Percentiles rank a stretch among this genome's conserved stretches.
Conservation (phyloP, 495 filamentous ascomycete species). For the Neurospora pannonica region DNA sequence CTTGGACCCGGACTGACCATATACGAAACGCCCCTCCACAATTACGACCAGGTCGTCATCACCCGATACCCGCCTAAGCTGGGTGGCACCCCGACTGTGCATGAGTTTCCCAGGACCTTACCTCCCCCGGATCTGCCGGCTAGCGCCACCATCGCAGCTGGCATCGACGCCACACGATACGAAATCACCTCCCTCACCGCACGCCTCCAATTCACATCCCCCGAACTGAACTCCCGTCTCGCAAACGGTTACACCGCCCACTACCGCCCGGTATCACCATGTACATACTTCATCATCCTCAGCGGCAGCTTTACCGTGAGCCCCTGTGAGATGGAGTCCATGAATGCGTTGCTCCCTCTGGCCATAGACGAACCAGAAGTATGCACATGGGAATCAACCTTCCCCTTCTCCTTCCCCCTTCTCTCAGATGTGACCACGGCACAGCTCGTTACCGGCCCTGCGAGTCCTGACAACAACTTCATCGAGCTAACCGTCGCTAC, state of each 20-base stretch:
- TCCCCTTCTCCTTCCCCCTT: neutral
- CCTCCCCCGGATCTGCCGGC: neutral
- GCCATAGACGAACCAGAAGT: neutral
- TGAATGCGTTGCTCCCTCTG: neutral
- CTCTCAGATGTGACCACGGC: neutral
- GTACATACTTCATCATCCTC: neutral
- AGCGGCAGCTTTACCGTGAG: neutral
- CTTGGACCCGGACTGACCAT: constrained; percentile 14
- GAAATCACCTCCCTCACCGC: constrained; percentile 4
- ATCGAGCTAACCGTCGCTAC: neutral
- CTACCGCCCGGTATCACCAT: neutral
- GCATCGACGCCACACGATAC: neutral
- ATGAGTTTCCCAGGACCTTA: neutral
- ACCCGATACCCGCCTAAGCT: constrained; percentile 12
- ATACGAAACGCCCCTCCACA: constrained; percentile 14
- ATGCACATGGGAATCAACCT: neutral
- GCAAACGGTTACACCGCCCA: neutral
- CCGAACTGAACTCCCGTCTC: neutral
- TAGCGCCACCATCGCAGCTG: neutral
- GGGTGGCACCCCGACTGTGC: neutral
- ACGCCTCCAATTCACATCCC: constrained; percentile 2
- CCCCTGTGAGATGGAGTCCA: neutral
- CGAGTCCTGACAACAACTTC: neutral
- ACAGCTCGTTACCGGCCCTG: neutral
- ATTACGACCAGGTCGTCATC: constrained; percentile 23